Base-by-base conservation (phyloP, 1,139 yeast species). In the Candida albicans region DNA sequence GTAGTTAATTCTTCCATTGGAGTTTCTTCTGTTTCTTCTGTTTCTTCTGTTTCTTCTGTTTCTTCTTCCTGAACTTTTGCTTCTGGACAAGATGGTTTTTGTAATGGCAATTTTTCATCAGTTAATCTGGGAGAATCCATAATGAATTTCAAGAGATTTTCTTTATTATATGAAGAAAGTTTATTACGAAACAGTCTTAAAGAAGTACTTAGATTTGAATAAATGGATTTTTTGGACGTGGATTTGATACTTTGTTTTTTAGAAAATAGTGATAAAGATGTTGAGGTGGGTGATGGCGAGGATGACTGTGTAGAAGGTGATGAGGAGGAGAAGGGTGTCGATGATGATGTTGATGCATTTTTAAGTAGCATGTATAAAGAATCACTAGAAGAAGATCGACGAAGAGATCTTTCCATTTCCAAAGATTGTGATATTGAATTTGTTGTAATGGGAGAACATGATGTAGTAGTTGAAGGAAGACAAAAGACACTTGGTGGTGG, bases 91-190 rank as follows among this genome's bases (percentile, higher is more conserved):
- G 14, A 11, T 13, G 3, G 22, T 18, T 18, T 18, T 4, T 33
- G 33, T 10, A 29, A 3, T 35, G 62, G 61, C 15, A 59, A 45
- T 10, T 48, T 52, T 35, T 62, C 67, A 46, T 61, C 64, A 13
- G 65, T 58, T 48, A 58, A 50, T 38, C 62, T 47, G 9, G 65
- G 65, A 7, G 58, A 47, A 22, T 50, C 53, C 14, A 28, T 26
- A 2, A 49, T 36, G 8, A 45, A 35, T 10, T 27, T 40, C 2
- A 46, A 9, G 5, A 48, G 30, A 18, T 35, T 39, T 14, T 48
- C 48, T 28, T 40, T 45, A 22, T 42, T 46, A n/a, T 33, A 26
- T 3, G 35, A 36, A 8, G 41, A 15, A 9, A 45, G 32, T 26
- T 43, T 48, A 33, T 43, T 51, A 38, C 42, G 51, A 34, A 49